Percentiles rank a stretch among this genome's conserved stretches.
Conservation (phyloP, 2,329 filamentous ascomycete species). For the Graphium sp. region DNA sequence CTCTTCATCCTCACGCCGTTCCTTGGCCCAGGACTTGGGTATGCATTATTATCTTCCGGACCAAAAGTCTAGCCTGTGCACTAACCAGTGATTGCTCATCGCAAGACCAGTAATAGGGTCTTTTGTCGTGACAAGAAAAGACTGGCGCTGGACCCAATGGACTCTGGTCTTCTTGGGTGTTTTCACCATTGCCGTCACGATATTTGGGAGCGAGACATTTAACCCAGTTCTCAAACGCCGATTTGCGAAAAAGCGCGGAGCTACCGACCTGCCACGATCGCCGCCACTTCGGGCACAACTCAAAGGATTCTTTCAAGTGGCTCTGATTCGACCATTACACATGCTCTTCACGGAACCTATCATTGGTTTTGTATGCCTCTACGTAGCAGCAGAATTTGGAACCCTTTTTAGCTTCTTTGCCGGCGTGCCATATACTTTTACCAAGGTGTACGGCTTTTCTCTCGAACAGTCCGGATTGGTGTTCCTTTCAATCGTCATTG, state of each 20-base stretch:
- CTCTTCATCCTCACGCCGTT: constrained; percentile 33
- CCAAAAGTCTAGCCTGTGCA: background rate
- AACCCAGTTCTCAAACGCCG: constrained; percentile 29
- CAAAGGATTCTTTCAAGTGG: constrained; percentile 19
- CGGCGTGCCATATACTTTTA: constrained; percentile 29
- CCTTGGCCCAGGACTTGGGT: constrained; percentile 33
- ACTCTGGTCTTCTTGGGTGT: constrained; percentile 27
- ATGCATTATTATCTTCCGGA: constrained; percentile 6
- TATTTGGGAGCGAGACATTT: constrained; percentile 36
- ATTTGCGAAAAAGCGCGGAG: constrained; percentile 17
- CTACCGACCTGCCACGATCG: constrained; percentile 1
- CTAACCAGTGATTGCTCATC: constrained; percentile 5
- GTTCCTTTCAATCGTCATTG: constrained; percentile 25
- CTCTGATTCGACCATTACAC: constrained; percentile 30
- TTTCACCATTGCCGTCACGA: constrained; percentile 15
- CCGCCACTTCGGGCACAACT: constrained; percentile 7
- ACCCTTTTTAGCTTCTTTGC: constrained; percentile 36
- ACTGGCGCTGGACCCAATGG: constrained; percentile 38
- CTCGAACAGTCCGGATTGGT: constrained; percentile 23
- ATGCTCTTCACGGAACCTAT: constrained; percentile 49
- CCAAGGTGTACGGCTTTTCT: constrained; percentile 23
- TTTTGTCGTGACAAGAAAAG: constrained; percentile 24
- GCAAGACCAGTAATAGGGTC: constrained; percentile 28
- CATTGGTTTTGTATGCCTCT: constrained; percentile 34
- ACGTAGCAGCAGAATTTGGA: constrained; percentile 31